A percentile compares a stretch with the other conserved stretches of the same genome.
phyloP scores from a whole-genome alignment of 306 rosid genomes.

The Bauhinia variegata region DNA sequence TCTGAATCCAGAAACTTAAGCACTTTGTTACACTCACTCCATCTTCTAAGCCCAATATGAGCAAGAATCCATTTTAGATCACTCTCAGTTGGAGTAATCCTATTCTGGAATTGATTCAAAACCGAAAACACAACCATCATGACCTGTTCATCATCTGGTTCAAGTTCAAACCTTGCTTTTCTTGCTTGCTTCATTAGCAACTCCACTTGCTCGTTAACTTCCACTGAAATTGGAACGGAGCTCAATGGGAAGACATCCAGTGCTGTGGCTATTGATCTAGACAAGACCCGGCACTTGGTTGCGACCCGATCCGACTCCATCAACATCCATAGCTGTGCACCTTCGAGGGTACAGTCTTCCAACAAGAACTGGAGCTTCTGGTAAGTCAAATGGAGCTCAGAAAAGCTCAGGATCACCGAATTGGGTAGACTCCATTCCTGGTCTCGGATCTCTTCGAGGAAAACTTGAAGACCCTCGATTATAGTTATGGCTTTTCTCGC shows the following conservation, averaged over 20 bases:
- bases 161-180: conserved; percentile 50
- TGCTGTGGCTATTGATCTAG: conserved; percentile 58
- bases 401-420: conserved; percentile 45
- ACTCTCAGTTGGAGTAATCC: conserved; percentile 45
- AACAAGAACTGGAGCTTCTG: conserved; percentile 65
- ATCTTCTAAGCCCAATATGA: conserved; percentile 54
- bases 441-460: conserved; percentile 58
- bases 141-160: conserved; percentile 51
- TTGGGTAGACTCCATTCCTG: conserved; percentile 30
- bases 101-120: conserved; percentile 49
- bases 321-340: conserved; percentile 57
- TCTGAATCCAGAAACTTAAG: conserved; percentile 75
- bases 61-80: conserved; percentile 57
- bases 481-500: conserved; percentile 51
- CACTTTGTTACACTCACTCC: conserved; percentile 71
- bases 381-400: conserved; percentile 71
- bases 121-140: conserved; percentile 38
- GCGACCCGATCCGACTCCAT: conserved; percentile 67
- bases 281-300: conserved; percentile 46
- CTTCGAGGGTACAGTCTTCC: conserved; percentile 61
- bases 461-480: conserved; percentile 50
- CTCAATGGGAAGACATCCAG: conserved; percentile 59
- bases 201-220: conserved; percentile 58
- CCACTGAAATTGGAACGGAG: conserved; percentile 38
- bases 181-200: conserved; percentile 58